Evolutionary conservation across 208 protist species (phyloP), one percentile per base, ranked within the genome.

Genomic region (Borovskyia barvae): DNA sequence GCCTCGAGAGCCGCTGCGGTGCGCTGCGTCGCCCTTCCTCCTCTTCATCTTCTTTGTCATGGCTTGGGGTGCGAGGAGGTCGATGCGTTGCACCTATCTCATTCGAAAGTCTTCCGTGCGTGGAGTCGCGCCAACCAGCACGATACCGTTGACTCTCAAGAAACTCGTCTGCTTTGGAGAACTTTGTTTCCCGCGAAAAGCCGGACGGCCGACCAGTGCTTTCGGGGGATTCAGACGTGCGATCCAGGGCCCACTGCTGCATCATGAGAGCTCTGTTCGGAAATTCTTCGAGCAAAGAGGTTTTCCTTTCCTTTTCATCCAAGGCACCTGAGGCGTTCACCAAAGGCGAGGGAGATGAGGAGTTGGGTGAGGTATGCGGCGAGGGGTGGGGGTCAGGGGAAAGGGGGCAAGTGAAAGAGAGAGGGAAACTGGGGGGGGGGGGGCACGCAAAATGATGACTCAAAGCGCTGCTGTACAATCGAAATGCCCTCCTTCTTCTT

Each of bases 1-100:
- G 87, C 3, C 87, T 72, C 4, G 84, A 92, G 20, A 94, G 74
- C 5, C 87, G 87, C 48, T 78, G 53, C 59, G 43, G 47, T 0
- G 28, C 64, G 40, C 64, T 64, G 37, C 48, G 66, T 11, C 72
- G 76, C 2, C 70, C 56, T 15, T 77, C 72, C n/a, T 68, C 61
- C 0, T 86, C 75, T 9, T 68, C 79, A 11, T 73, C 73, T 5
- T 51, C 61, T 6, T 35, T 20, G 11, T 32, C 45, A 9, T 68
- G 51, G n/a, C 60, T 43, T 3, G 15, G 20, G 9, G n/a, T 33
- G 11, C 42, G 28, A 17, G 0, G 15, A 17, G 19, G 39, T 12
- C 8, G 11, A 2, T 36, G 52, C 0, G 36, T 28, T 9, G 24
- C 17, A 12, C 43, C 11, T 2, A 41, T 29, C 15, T 62, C 53